Evolutionary conservation across 164 flowering plant species (phyloP).

Genomic region (Hamamelis virginiana): DNA sequence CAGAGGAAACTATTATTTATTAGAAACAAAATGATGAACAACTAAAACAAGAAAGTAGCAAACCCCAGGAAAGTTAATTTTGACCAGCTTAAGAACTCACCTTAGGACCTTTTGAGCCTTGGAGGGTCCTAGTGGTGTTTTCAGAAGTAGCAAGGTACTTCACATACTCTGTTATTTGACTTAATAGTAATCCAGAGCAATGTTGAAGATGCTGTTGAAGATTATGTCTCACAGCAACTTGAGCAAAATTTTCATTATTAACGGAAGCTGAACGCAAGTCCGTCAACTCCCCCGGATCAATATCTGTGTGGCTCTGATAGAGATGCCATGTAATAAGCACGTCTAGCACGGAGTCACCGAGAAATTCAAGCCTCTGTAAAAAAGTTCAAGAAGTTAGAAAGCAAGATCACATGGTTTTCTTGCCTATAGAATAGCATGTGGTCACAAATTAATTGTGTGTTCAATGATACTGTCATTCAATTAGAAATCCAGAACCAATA

Average conservation of each 20-base stretch:
- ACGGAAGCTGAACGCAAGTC: constrained; percentile 93
- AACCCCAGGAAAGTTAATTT: not conserved
- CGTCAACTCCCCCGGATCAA: constrained; percentile 89
- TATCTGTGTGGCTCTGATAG: constrained; percentile 52
- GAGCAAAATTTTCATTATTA: constrained; percentile 87
- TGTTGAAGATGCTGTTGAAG: constrained; percentile 78
- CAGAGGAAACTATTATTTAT: not conserved
- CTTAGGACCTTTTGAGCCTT: constrained; percentile 63
- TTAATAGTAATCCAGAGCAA: constrained; percentile 50
- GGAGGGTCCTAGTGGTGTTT: constrained; percentile 22
- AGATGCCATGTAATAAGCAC: constrained; percentile 81
- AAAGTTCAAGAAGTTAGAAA: constrained; percentile 13
- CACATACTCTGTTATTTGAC: constrained; percentile 63
- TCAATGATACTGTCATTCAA: not conserved
- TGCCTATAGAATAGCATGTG: not conserved
- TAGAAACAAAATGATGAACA: not conserved
- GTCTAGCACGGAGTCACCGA: constrained; percentile 89
- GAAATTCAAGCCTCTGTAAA: constrained; percentile 89
- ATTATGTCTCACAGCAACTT: constrained; percentile 57
- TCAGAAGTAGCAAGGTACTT: constrained; percentile 29
- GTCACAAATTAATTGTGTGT: not conserved
- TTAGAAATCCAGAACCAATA: too few species aligned
- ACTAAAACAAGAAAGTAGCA: not conserved
- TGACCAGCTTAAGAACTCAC: constrained; percentile 29
- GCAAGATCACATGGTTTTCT: not conserved